A percentile compares a stretch with the other conserved stretches of the same genome.
These are phyloP conservation scores for Lactuca saligna DNA, from an alignment of 129 eudicot genomes.

Conservation along the genomic window DNA sequence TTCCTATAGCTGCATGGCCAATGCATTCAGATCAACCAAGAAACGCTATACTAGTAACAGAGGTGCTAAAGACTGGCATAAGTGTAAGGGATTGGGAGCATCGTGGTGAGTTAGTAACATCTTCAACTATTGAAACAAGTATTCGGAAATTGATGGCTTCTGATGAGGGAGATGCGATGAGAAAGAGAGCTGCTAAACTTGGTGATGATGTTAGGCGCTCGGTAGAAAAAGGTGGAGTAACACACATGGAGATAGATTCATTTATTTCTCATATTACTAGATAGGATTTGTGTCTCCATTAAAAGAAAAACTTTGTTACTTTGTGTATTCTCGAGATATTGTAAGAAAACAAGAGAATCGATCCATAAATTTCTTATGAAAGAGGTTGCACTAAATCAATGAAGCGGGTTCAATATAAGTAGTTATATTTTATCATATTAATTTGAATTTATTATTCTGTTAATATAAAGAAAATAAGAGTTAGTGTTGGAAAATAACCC, in stretches of 20 bases:
- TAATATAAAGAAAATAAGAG: too few species aligned
- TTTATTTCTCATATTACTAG: constrained; percentile 49
- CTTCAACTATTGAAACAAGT: constrained; percentile 24
- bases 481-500: too few species aligned
- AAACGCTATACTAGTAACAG: constrained; percentile 35
- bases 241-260: constrained; percentile 39
- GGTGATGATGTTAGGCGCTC: constrained; percentile 39
- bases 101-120: constrained; percentile 25
- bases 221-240: constrained; percentile 42
- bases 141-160: constrained; percentile 41
- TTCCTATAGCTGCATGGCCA: constrained; percentile 59
- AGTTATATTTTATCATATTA: too few species aligned
- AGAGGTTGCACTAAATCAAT: too few species aligned
- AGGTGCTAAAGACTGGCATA: constrained; percentile 36
- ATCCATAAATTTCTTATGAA: too few species aligned
- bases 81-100: constrained; percentile 31
- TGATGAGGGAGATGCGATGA: constrained; percentile 38
- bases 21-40: constrained; percentile 64
- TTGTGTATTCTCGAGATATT: too few species aligned
- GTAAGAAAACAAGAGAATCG: too few species aligned
- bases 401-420: too few species aligned
- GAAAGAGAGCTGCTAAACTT: constrained; percentile 42
- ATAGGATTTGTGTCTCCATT: background rate
- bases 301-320: too few species aligned
- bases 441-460: too few species aligned